These are phyloP conservation scores for Hypomontagnella monticulosa DNA, from an alignment of 495 filamentous ascomycete genomes.

Conservation along the genomic window DNA sequence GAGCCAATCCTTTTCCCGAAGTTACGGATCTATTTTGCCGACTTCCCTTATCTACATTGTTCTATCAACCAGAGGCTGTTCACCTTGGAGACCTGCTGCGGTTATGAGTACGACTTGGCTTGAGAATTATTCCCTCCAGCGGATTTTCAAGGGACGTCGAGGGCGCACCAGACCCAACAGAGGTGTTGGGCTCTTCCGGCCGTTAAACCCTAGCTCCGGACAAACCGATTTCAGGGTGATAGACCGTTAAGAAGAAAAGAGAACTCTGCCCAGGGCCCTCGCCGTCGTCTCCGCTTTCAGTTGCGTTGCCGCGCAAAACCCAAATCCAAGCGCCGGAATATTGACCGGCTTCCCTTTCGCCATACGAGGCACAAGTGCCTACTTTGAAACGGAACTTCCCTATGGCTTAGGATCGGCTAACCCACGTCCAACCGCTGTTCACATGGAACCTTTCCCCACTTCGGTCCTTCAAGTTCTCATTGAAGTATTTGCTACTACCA, in stretches of 20 bases:
- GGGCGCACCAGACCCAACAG: constrained; percentile 13
- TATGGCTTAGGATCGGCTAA: constrained; percentile 14
- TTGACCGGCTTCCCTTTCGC: constrained; percentile 13
- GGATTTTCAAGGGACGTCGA: constrained; percentile 11
- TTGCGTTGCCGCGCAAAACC: constrained; percentile 12
- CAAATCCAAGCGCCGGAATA: constrained; percentile 14
- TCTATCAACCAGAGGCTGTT: constrained; percentile 14
- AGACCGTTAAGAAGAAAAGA: constrained; percentile 15
- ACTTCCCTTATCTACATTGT: constrained; percentile 15
- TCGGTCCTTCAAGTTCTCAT: constrained; percentile 12
- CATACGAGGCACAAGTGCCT: constrained; percentile 9
- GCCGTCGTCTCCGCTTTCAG: constrained; percentile 13
- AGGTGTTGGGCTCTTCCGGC: constrained; percentile 13
- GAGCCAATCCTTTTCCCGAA: constrained; percentile 14
- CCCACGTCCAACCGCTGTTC: constrained; percentile 12
- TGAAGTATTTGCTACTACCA: constrained; percentile 15
- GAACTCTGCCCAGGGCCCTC: constrained; percentile 10
- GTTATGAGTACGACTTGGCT: constrained; percentile 14
- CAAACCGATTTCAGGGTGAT: constrained; percentile 14
- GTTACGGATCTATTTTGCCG: constrained; percentile 14
- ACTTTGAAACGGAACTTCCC: constrained; percentile 14
- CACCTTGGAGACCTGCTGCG: constrained; percentile 13
- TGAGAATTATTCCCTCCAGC: constrained; percentile 14
- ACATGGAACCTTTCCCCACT: constrained; percentile 14
- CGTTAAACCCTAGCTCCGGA: constrained; percentile 13